A percentile compares a stretch with the other conserved stretches of the same genome.
Evolutionary conservation across 2,329 filamentous ascomycete genomes (phyloP).

Genomic region (Colletotrichum scovillei): DNA sequence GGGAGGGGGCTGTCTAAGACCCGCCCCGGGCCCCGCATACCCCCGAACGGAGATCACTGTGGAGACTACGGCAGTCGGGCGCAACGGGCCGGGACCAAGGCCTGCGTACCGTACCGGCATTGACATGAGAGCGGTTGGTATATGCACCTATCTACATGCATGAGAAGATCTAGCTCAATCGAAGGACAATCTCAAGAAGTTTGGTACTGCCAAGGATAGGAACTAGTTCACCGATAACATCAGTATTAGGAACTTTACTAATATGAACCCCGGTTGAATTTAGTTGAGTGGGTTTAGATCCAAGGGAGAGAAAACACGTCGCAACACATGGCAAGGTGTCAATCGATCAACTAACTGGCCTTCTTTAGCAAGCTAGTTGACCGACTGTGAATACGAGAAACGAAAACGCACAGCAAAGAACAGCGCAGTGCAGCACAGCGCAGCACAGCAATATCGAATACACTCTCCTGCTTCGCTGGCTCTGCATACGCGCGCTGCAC

Average conservation of each 20-base stretch:
- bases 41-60: not conserved
- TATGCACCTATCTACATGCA: not conserved
- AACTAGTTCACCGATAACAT: not conserved
- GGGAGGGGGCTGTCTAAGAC: constrained; percentile 1
- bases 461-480: constrained; percentile 1
- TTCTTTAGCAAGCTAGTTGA: not conserved
- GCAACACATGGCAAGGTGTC: not conserved
- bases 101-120: not conserved
- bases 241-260: not conserved
- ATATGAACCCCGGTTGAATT: not conserved
- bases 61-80: not conserved
- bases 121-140: not conserved
- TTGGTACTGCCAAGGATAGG: not conserved
- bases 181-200: not conserved
- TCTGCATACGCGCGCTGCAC: constrained; percentile 6
- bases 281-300: not conserved
- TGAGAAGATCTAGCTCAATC: not conserved
- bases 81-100: not conserved
- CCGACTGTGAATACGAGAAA: constrained; percentile 7
- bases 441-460: not conserved
- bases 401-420: not conserved
- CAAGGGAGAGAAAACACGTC: not conserved
- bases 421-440: not conserved
- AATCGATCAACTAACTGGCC: not conserved
- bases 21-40: constrained; percentile 1